Evolutionary conservation across 805 yeast species (phyloP).

Genomic region (Vanderwaltozyma verrucispora): DNA sequence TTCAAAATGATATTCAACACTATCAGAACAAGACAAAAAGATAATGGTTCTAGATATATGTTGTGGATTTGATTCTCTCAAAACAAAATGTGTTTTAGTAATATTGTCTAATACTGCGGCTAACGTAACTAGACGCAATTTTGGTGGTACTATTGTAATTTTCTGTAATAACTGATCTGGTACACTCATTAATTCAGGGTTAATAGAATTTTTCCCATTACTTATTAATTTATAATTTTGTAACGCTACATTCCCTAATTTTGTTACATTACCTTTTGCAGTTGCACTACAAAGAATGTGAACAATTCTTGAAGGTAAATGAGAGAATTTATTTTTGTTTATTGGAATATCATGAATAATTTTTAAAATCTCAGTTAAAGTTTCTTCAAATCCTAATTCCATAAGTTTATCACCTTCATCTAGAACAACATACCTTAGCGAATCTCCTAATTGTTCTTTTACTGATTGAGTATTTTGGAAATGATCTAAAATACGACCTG

Average conservation of each 20-base stretch:
- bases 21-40: constrained; percentile 87
- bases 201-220: constrained; percentile 14
- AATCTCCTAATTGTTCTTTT: constrained; percentile 42
- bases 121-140: constrained; percentile 73
- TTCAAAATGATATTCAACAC: constrained; percentile 88
- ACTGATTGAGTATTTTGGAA: constrained; percentile 77
- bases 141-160: constrained; percentile 82
- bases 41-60: constrained; percentile 55
- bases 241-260: constrained; percentile 70
- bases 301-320: constrained; percentile 59
- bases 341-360: constrained; percentile 40
- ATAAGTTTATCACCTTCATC: constrained; percentile 96
- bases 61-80: constrained; percentile 8
- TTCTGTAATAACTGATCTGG: constrained; percentile 88
- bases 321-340: constrained; percentile 34
- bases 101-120: constrained; percentile 53
- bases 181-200: constrained; percentile 60
- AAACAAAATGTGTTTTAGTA: constrained; percentile 21
- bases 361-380: constrained; percentile 64
- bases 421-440: constrained; percentile 75
- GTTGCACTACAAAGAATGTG: constrained; percentile 94
- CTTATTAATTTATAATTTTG: constrained; percentile 64
- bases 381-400: constrained; percentile 95
- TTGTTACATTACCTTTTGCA: constrained; percentile 65
- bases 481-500: constrained; percentile 93